These are phyloP conservation scores for Ophioceras dolichostomum DNA, from an alignment of 2,329 filamentous ascomycete species.

Conservation along the genomic window DNA sequence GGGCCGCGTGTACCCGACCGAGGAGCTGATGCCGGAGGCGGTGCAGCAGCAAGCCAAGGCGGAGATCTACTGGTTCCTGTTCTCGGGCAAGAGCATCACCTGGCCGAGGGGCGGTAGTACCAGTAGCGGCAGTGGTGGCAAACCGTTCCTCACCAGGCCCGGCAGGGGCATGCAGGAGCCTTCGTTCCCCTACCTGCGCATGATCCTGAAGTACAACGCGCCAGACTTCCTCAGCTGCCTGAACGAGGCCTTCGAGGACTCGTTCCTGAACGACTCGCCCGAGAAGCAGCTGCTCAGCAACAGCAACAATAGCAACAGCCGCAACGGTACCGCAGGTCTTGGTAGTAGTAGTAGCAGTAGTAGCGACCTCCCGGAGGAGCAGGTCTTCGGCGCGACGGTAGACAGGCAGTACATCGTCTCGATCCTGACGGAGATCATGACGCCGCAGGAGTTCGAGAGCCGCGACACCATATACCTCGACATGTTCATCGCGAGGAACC, in stretches of 20 bases:
- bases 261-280: slow-evolving; percentile 73
- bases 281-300: slow-evolving; percentile 35
- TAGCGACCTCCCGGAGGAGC: slow-evolving; percentile 48
- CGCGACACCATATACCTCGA: slow-evolving; percentile 89
- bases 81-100: slow-evolving; percentile 65
- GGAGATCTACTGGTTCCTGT: slow-evolving; percentile 85
- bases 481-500: slow-evolving; percentile 94
- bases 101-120: slow-evolving; percentile 65
- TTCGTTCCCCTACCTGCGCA: slow-evolving; percentile 73
- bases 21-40: slow-evolving; percentile 59
- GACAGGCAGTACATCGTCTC: slow-evolving; percentile 89
- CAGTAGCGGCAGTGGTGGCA: too few relatives aligned
- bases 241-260: slow-evolving; percentile 95
- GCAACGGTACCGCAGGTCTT: too few relatives aligned
- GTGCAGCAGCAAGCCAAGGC: slow-evolving; percentile 67
- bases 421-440: slow-evolving; percentile 87
- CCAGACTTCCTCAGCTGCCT: slow-evolving; percentile 88
- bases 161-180: slow-evolving; percentile 43
- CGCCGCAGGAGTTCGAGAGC: slow-evolving; percentile 56
- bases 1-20: slow-evolving; percentile 82
- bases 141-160: slow-evolving; percentile 49
- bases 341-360: slow-evolving; percentile 13
- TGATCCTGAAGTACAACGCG: slow-evolving; percentile 79
- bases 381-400: slow-evolving; percentile 58
- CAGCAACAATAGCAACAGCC: too few relatives aligned